These are phyloP conservation scores for Pleurotus eryngii DNA, from an alignment of 768 basidiomycete genomes.

Conservation along the genomic window DNA sequence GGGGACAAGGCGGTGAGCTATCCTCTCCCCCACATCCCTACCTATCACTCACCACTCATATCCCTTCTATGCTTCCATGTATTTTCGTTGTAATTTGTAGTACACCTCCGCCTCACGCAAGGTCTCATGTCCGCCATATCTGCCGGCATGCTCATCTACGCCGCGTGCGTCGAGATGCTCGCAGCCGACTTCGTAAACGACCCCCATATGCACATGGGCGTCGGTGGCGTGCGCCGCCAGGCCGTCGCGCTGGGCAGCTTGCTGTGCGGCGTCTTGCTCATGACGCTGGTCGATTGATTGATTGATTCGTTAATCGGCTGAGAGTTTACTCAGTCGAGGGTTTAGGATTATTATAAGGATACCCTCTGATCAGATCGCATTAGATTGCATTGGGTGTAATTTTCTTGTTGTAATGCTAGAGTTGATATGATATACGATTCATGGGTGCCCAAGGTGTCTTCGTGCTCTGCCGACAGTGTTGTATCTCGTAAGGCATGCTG, in stretches of 20 bases:
- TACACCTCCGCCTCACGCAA: conserved; percentile 53
- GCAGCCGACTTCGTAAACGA: conserved; percentile 66
- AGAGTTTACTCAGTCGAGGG: no score
- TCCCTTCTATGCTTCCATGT: no score
- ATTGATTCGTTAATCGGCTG: no score
- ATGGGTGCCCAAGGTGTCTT: no score
- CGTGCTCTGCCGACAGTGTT: no score
- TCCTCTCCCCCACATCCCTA: background rate
- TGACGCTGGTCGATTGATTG: conserved; percentile 9
- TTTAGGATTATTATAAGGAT: no score
- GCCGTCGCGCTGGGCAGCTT: conserved; percentile 15
- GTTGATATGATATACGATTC: no score
- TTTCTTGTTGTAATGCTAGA: no score
- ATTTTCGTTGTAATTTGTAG: conserved; percentile 18
- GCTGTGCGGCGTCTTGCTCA: conserved; percentile 5
- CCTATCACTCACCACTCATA: background rate
- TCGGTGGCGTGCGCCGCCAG: conserved; percentile 39
- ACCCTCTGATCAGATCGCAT: no score
- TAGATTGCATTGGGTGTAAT: no score
- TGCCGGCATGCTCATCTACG: conserved; percentile 82
- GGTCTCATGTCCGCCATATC: conserved; percentile 81
- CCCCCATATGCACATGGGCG: conserved; percentile 53
- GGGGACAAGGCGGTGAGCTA: conserved; percentile 25
- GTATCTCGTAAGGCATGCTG: no score
- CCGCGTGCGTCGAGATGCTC: conserved; percentile 82